Evolutionary conservation across 305 asterid species (phyloP), one percentile per base, ranked within the genome.

Genomic region (Fraxinus dipetala): DNA sequence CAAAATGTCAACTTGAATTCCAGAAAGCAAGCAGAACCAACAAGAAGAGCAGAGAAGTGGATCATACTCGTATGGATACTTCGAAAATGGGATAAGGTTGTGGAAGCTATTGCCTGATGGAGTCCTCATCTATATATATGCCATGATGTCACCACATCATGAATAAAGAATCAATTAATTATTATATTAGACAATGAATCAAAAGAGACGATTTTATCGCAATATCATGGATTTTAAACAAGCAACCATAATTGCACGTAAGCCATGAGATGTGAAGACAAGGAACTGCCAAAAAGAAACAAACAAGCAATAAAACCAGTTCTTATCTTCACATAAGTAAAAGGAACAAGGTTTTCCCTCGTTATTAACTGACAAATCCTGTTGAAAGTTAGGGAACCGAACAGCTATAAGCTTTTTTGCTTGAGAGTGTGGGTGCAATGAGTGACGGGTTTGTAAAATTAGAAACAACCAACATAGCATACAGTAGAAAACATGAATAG

Each of bases 21-120:
- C 40, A 48, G 79, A 18, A 63, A 80, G 69, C 26, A 76, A 48
- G 84, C 61, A 76, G 69, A 77, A 67, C 24, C 26, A 78, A 74
- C 34, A 31, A 38, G 48, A 63, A 31, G 35, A 20, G 69, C 48
- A 78, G 72, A 85, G 82, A 82, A 76, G 34, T 73, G 84, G 72
- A 81, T 76, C 92, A 16, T 92, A 95, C 98, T 88, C 89, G 51
- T 91, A 96, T 31, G 99, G 96, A 84, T 89, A 77, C 91, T 91
- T 88, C 5, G 98, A 72, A 83, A 91, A 96, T 59, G 95, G 98
- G 81, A 96, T 79, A 67, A 96, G 95, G 85, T 86, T 90, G 86
- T 65, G 76, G 92, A 91, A 96, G 91, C 97, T 94, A 90, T 94
- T 96, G 76, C 97, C 98, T 2, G 97, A 92, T 83, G 92, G 92